A percentile compares a stretch with the other conserved stretches of the same genome.
Evolutionary conservation across 768 basidiomycete genomes (phyloP).

Genomic region (Tylopilus rubrobrunneus): DNA sequence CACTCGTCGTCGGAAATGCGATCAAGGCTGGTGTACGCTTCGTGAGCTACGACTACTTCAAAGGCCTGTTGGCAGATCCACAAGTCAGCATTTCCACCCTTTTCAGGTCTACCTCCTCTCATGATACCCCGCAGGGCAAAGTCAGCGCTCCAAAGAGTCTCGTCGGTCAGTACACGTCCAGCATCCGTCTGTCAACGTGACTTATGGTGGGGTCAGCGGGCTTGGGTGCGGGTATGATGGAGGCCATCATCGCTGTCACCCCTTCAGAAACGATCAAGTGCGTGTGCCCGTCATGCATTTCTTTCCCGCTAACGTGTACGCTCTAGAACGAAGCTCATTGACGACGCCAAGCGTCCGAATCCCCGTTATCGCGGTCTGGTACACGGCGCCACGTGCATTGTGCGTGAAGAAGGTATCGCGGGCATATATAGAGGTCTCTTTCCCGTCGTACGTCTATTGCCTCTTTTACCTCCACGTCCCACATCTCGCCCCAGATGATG

Average conservation of each 20-base stretch:
- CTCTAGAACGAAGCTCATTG: conserved; percentile 93
- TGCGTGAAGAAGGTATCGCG: conserved; percentile 77
- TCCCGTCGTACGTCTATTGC: conserved; percentile 70
- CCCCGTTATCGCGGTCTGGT: conserved; percentile 85
- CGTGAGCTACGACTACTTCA: conserved; percentile 92
- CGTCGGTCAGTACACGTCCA: conserved; percentile 46
- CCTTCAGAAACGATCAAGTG: conserved; percentile 99
- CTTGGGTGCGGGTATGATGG: conserved; percentile 84
- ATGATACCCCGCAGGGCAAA: conserved; percentile 62
- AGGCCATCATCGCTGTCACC: conserved; percentile 92
- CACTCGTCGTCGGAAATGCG: conserved; percentile 87
- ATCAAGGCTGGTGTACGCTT: conserved; percentile 96
- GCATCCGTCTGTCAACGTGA: not conserved
- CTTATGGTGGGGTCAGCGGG: conserved; percentile 47
- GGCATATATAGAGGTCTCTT: conserved; percentile 91
- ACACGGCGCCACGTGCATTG: conserved; percentile 79
- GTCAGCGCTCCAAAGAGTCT: conserved; percentile 83
- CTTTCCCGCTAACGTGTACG: not conserved
- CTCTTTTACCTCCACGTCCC: too few species aligned
- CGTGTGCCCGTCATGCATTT: conserved; percentile 20
- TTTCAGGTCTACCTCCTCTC: not conserved
- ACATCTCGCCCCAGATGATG: conserved; percentile 64
- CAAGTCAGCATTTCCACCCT: conserved; percentile 48
- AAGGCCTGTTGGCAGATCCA: conserved; percentile 73
- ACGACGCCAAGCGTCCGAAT: conserved; percentile 80